phyloP scores from a whole-genome alignment of 805 yeast species.

The Pachysolen tannophilus region DNA sequence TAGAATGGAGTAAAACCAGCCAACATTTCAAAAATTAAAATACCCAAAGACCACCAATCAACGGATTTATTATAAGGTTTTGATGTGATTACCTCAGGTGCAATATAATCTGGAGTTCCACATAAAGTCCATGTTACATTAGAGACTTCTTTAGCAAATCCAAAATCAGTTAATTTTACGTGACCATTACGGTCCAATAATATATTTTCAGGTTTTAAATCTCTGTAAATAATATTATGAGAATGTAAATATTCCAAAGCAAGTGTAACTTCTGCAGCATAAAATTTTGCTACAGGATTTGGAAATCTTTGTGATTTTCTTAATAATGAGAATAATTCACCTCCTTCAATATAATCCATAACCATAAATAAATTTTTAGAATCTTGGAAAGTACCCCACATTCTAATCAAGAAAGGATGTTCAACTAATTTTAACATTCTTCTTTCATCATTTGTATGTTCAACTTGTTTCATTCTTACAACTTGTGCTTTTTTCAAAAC shows the following conservation, averaged over 20 bases:
- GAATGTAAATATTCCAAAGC: slow-evolving; percentile 53
- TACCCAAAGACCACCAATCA: slow-evolving; percentile 62
- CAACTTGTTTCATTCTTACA: slow-evolving; percentile 55
- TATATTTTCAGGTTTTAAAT: slow-evolving; percentile 55
- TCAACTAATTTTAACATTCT: slow-evolving; percentile 50
- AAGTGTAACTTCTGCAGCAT: slow-evolving; percentile 53
- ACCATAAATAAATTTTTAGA: slow-evolving; percentile 50
- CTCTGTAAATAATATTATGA: slow-evolving; percentile 53
- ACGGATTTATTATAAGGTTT: slow-evolving; percentile 56
- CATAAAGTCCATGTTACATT: slow-evolving; percentile 56
- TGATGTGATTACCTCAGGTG: slow-evolving; percentile 59
- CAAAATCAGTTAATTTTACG: slow-evolving; percentile 53
- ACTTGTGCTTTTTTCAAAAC: slow-evolving; percentile 50
- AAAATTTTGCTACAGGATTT: slow-evolving; percentile 55
- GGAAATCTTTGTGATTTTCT: slow-evolving; percentile 54
- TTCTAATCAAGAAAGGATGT: slow-evolving; percentile 51
- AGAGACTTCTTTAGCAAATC: slow-evolving; percentile 54
- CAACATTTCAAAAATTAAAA: slow-evolving; percentile 52
- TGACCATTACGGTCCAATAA: slow-evolving; percentile 52
- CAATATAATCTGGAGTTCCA: slow-evolving; percentile 60
- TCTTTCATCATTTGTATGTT: slow-evolving; percentile 56
- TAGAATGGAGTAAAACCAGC: slow-evolving; percentile 58
- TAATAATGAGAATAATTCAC: slow-evolving; percentile 48
- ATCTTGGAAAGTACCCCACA: slow-evolving; percentile 67
- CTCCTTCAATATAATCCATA: slow-evolving; percentile 61